Evolutionary conservation across 129 eudicot genomes (phyloP).

Genomic region (Sambucus nigra): DNA sequence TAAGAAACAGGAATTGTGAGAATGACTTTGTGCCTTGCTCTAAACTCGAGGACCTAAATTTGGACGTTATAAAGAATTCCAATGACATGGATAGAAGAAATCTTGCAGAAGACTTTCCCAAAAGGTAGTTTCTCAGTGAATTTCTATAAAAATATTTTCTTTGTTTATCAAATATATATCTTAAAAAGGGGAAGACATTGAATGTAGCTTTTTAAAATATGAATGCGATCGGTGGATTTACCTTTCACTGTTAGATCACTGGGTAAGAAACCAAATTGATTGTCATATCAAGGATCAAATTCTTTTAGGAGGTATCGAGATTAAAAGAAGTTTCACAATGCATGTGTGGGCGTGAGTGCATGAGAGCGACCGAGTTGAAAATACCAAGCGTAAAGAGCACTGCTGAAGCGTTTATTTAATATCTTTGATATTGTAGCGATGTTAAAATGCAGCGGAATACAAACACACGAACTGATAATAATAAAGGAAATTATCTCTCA

Average conservation of each 20-base stretch:
- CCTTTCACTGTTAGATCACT: not conserved
- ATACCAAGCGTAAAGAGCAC: too few species aligned
- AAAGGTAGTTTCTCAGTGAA: constrained; percentile 36
- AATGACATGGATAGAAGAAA: constrained; percentile 27
- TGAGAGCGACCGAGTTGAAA: too few species aligned
- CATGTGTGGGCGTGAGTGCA: too few species aligned
- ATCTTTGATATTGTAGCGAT: too few species aligned
- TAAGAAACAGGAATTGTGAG: constrained; percentile 32
- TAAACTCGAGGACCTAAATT: constrained; percentile 72
- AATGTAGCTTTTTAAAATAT: not conserved
- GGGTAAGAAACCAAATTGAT: not conserved
- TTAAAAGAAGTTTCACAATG: too few species aligned
- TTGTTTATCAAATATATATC: not conserved
- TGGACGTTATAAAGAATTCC: constrained; percentile 59
- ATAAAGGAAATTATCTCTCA: too few species aligned
- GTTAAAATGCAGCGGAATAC: too few species aligned
- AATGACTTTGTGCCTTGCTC: constrained; percentile 64
- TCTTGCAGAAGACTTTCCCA: constrained; percentile 29
- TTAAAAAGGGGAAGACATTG: constrained; percentile 2
- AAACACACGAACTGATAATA: too few species aligned
- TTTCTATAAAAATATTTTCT: constrained; percentile 2
- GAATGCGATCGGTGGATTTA: not conserved
- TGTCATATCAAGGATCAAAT: not conserved
- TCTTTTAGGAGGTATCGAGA: not conserved
- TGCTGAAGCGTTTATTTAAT: too few species aligned